A percentile compares a stretch with the other conserved stretches of the same genome.
Evolutionary conservation across 371 early-diverging fungal genomes (phyloP).

Genomic region (Nematocida ausubeli): DNA sequence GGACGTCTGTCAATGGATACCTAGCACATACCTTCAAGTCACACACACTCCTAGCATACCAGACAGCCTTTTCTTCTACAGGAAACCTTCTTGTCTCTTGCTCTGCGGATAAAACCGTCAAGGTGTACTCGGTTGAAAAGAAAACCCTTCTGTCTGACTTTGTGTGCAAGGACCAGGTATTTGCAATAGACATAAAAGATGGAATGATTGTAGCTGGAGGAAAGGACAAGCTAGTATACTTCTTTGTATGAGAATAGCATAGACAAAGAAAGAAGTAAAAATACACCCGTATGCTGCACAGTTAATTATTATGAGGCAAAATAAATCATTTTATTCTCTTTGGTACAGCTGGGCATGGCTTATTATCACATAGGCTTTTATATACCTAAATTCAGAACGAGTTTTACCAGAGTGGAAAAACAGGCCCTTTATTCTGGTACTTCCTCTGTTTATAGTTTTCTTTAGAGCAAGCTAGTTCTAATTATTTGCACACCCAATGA

Average conservation of each 20-base stretch:
- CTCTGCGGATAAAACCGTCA: slow-evolving; percentile 83
- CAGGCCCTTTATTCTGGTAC: too few relatives aligned
- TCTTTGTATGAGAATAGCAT: too few relatives aligned
- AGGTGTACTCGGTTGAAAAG: slow-evolving; percentile 77
- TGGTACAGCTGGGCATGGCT: too few relatives aligned
- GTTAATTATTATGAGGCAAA: neutral
- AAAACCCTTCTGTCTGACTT: slow-evolving; percentile 64
- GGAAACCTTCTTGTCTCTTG: slow-evolving; percentile 74
- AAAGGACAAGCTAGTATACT: slow-evolving; percentile 66
- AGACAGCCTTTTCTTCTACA: slow-evolving; percentile 81
- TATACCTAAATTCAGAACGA: too few relatives aligned
- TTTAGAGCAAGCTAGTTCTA: too few relatives aligned
- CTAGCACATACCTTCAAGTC: slow-evolving; percentile 73
- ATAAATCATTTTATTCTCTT: neutral
- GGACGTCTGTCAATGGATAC: slow-evolving; percentile 76
- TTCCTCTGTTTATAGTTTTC: too few relatives aligned
- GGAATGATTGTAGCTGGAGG: slow-evolving; percentile 63
- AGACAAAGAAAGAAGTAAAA: too few relatives aligned
- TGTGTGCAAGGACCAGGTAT: slow-evolving; percentile 68
- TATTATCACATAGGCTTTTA: too few relatives aligned
- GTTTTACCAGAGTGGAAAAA: too few relatives aligned
- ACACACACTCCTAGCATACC: slow-evolving; percentile 69
- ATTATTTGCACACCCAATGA: too few relatives aligned
- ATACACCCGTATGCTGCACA: too few relatives aligned
- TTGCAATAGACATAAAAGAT: slow-evolving; percentile 64